Conservation (phyloP, 495 filamentous ascomycete genomes). For the Lepraria neglecta region DNA sequence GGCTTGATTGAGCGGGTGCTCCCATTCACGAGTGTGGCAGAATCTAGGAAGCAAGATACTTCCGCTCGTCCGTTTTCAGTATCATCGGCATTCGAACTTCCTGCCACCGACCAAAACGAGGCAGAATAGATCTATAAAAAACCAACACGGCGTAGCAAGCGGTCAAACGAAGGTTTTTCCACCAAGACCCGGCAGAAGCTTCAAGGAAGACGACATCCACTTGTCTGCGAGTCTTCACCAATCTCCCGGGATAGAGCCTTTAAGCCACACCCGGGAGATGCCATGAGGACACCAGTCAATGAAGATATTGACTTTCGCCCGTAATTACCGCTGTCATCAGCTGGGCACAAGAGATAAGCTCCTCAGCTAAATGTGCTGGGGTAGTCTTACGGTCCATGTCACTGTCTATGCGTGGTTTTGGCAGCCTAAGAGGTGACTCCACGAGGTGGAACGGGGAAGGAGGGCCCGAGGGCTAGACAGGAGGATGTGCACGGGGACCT, state of each 20-base stretch:
- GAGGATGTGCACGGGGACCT: slow-evolving; percentile 1
- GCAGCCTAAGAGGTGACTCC: not conserved
- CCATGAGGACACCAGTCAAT: not conserved
- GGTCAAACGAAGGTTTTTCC: not conserved
- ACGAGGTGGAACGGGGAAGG: slow-evolving; percentile 1
- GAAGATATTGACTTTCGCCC: slow-evolving; percentile 2
- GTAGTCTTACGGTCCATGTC: not conserved
- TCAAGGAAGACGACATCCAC: not conserved
- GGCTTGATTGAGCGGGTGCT: not conserved
- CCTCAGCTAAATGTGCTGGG: not conserved
- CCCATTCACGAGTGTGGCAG: slow-evolving; percentile 2
- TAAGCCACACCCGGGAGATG: slow-evolving; percentile 10
- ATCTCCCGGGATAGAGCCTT: not conserved
- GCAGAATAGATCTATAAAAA: too few relatives aligned
- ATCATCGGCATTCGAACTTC: not conserved
- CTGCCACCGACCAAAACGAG: not conserved
- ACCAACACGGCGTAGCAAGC: too few relatives aligned
- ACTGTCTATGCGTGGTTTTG: not conserved
- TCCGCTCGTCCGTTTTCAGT: slow-evolving; percentile 6
- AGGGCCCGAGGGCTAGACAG: slow-evolving; percentile 2
- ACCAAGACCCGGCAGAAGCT: not conserved
- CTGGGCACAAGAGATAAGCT: slow-evolving; percentile 2
- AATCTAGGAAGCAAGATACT: not conserved
- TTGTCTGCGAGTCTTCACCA: slow-evolving; percentile 1
- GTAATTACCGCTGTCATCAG: slow-evolving; percentile 13